A percentile compares a stretch with the other conserved stretches of the same genome.
These are phyloP conservation scores for Nepenthes gracilis DNA, from an alignment of 148 eudicot species.

Conservation along the genomic window DNA sequence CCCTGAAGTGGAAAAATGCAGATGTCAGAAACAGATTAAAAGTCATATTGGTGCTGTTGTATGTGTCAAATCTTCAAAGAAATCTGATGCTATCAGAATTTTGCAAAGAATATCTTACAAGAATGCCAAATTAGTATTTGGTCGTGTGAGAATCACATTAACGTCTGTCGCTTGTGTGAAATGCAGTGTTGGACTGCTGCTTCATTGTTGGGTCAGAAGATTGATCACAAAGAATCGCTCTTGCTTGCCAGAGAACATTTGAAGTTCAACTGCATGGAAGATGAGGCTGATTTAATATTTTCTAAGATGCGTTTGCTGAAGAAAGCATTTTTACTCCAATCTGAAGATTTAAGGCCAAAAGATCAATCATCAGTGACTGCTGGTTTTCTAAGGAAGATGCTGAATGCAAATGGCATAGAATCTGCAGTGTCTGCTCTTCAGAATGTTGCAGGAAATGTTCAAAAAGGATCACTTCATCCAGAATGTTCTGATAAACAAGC, in stretches of 20 bases:
- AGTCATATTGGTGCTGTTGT: no score
- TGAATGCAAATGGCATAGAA: conserved; percentile 8
- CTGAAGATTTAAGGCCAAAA: conserved; percentile 17
- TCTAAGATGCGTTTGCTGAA: conserved; percentile 31
- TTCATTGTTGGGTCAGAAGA: conserved; percentile 32
- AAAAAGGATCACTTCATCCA: conserved; percentile 12
- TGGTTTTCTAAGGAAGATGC: conserved; percentile 7
- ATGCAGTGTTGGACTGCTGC: conserved; percentile 79
- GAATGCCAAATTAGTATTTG: no score
- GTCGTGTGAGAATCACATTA: no score
- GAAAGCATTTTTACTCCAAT: conserved; percentile 28
- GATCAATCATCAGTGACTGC: conserved; percentile 8
- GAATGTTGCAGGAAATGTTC: conserved; percentile 8
- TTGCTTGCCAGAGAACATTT: conserved; percentile 33
- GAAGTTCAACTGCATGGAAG: conserved; percentile 45
- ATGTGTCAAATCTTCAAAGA: no score
- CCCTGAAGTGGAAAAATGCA: no score
- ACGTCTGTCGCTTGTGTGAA: conserved; percentile 6
- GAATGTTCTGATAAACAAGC: conserved; percentile 9
- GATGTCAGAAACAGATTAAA: no score
- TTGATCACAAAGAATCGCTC: conserved; percentile 52
- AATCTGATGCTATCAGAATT: no score
- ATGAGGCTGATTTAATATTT: conserved; percentile 36
- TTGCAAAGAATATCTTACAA: no score
- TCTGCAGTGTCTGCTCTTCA: conserved; percentile 1